Conservation (phyloP, 257 asterid species). For the Petunia axillaris region DNA sequence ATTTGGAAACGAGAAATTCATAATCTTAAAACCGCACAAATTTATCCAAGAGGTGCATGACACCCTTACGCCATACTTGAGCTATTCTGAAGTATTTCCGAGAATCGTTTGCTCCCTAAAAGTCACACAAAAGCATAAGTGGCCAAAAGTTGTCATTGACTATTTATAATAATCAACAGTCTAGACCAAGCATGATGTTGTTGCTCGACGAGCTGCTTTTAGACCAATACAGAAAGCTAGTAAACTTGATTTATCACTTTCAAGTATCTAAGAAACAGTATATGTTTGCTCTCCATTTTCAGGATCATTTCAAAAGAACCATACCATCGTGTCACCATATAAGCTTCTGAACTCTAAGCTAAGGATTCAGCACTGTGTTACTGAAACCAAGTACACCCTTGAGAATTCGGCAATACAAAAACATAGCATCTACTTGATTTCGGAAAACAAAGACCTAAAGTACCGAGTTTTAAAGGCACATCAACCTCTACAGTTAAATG, state of each 20-base stretch:
- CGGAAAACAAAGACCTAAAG: not conserved
- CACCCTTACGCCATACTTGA: not conserved
- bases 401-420: not conserved
- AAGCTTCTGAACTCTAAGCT: not conserved
- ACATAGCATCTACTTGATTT: not conserved
- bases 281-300: not conserved
- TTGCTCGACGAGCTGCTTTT: not conserved
- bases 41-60: not conserved
- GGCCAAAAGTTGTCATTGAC: not conserved
- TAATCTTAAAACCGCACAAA: not conserved
- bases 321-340: not conserved
- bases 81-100: not conserved
- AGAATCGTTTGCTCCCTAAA: no score
- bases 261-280: not conserved
- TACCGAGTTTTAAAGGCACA: not conserved
- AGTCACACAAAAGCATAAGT: not conserved
- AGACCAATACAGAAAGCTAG: constrained; percentile 6
- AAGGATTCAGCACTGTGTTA: not conserved
- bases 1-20: constrained; percentile 8
- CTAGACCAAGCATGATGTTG: not conserved
- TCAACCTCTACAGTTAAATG: not conserved
- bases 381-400: not conserved
- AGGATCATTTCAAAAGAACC: not conserved
- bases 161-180: not conserved
- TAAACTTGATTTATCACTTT: not conserved